phyloP scores from a whole-genome alignment of 331 rosid genomes.

The Malus hybrid region DNA sequence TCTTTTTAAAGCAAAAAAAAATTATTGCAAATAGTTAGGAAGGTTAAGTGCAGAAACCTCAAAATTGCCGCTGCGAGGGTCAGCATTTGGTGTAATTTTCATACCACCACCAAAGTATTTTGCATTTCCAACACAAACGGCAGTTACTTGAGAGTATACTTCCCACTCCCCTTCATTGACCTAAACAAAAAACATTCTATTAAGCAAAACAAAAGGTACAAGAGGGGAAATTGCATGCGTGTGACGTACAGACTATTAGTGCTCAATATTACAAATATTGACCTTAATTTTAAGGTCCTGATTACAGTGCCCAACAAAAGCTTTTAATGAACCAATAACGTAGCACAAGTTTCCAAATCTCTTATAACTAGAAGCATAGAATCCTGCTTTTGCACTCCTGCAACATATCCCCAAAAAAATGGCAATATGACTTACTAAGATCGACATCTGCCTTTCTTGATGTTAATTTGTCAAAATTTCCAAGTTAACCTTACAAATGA shows the following conservation, averaged over 20 bases:
- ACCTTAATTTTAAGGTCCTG: conserved; percentile 81
- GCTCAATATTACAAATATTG: neutral
- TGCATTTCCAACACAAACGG: conserved; percentile 82
- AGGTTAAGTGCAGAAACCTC: conserved; percentile 37
- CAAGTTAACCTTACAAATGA: conserved; percentile 74
- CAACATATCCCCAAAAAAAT: conserved; percentile 4
- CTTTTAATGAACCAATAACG: conserved; percentile 83
- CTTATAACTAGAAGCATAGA: conserved; percentile 72
- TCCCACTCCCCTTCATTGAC: conserved; percentile 82
- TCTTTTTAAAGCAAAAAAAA: neutral
- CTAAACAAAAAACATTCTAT: conserved; percentile 32
- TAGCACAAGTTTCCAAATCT: conserved; percentile 87
- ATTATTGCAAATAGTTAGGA: neutral
- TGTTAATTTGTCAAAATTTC: conserved; percentile 12
- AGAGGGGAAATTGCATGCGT: too few species aligned
- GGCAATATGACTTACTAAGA: neutral
- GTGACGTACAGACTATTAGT: neutral
- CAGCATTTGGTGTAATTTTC: conserved; percentile 82
- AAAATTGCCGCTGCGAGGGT: conserved; percentile 55
- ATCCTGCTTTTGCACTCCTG: conserved; percentile 98
- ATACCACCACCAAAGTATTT: conserved; percentile 96
- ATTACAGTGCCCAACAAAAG: conserved; percentile 77
- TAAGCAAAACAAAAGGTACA: neutral
- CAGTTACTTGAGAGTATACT: conserved; percentile 63
- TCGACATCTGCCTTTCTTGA: neutral